Base-by-base conservation (phyloP, 1,139 yeast species). In the Hansenula lynferdii region DNA sequence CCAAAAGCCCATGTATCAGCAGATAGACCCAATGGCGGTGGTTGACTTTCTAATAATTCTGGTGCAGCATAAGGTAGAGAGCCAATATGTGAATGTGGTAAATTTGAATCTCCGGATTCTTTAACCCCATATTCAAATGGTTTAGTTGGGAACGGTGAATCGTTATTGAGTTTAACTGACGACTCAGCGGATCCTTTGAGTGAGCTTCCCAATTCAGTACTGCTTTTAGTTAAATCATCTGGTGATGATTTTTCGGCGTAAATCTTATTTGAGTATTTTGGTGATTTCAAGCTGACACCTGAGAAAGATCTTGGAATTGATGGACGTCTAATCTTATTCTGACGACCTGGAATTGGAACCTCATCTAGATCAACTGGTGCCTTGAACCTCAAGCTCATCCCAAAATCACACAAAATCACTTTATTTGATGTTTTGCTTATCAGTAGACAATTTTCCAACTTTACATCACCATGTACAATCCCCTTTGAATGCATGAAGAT, bases 1-100 rank as follows among this genome's bases (percentile, higher is more conserved):
- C 97, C 97, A 38, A 85, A 69, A 0, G 97, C 95, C 97, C 97
- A 90, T 10, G 85, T 73, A 60, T 90, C 97, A 1, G 87, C 82
- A 40, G 79, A 68, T 0, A 89, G 85, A 1, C 85, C 82, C 40
- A 83, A 67, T 3, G 85, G 80, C 3, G 85, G 81, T 1, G 85
- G 85, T 21, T 72, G 67, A 1, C 85, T 80, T 29, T 70, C 65
- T 37, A 89, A 65, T 25, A 87, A 66, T 55, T 90, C 96, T 0
- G 97, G 97, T 0, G 96, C 75, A 1, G 96, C 96, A 57, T 87
- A 90, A 0, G 97, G 97, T 28, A 90, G 67, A 1, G 96, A 87
- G 0, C 97, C 97, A 41, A 87, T 85, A 50, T 79, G 84, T 21
- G 77, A 65, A 53, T 78, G 84, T 1, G 85, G 85, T 27, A 75